These are phyloP conservation scores for Cynara cardunculus DNA, from an alignment of 129 eudicot genomes.

Conservation along the genomic window DNA sequence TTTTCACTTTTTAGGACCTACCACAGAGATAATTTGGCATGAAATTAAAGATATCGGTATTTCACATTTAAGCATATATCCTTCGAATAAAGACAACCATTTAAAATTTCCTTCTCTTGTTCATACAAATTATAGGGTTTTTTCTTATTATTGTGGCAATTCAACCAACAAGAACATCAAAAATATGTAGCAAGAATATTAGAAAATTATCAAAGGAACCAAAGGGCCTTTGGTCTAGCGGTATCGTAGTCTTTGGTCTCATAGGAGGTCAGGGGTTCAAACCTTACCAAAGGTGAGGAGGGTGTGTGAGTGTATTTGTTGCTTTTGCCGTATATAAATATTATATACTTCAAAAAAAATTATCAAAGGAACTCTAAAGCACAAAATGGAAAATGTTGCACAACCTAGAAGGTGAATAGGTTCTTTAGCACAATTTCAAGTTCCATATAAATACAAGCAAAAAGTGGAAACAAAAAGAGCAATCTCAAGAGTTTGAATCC, in stretches of 20 bases:
- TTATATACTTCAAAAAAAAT: too few species aligned
- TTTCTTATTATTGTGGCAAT: background rate
- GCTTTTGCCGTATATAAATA: too few species aligned
- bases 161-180: background rate
- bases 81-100: background rate
- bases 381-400: background rate
- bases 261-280: too few species aligned
- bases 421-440: background rate
- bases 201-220: background rate
- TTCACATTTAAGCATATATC: conserved; percentile 5
- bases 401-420: background rate
- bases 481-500: background rate
- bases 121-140: background rate
- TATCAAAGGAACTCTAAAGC: background rate
- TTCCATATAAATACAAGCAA: background rate
- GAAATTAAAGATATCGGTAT: background rate
- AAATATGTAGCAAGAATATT: background rate
- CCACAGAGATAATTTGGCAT: conserved; percentile 6
- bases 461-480: background rate
- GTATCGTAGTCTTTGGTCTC: too few species aligned
- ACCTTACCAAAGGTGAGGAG: too few species aligned
- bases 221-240: too few species aligned
- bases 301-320: too few species aligned
- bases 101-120: background rate
- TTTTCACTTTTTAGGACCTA: conserved; percentile 23